Base-by-base conservation (phyloP, 2,329 filamentous ascomycete genomes). In the Cladosporium sp. region DNA sequence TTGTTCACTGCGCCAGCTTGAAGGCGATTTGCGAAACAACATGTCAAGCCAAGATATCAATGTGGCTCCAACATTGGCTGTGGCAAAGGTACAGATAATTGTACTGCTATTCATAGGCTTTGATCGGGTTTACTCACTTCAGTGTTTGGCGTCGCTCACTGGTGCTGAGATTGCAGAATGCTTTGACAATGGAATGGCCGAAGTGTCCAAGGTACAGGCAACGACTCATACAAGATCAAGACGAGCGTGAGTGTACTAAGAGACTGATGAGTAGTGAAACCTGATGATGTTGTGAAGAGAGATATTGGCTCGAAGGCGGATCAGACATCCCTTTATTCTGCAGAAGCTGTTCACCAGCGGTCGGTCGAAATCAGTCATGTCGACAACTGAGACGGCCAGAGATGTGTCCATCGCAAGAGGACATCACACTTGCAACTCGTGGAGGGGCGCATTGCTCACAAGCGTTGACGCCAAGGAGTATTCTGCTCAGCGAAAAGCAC, bases 141-240 rank as follows among this genome's bases (percentile, higher is more conserved):
- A 53, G 9, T 17, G 56, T 40, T 15, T n/a, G 35, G 17, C 57
- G 56, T 15, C 55, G 61, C 4, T 57, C n/a, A 36, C 39, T 58
- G 44, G 57, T 57, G 37, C 61, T 57, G 45, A 53, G 50, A n/a
- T 32, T 59, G 37, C 66, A 54, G 49, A 67, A 68, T 8, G 60
- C 55, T 49, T 61, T 61, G 35, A 68, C 62, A 32, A 63, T 32
- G 15, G 64, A 63, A 49, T 67, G 65, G 47, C 62, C 60, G 35
- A 63, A 58, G 48, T 68, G 65, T n/a, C 65, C 66, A 34, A 63
- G 58, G 44, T 67, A 64, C 15, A 66, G 52, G 28, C 60, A 59
- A 19, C 61, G 44, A 60, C 66, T 66, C 65, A 67, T 62, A 48
- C 45, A 48, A 25, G 34, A 5, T n/a, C n/a, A n/a, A n/a, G n/a